phyloP scores from a whole-genome alignment of 192 early-diverging fungal genomes.

The Podila clonocystis region DNA sequence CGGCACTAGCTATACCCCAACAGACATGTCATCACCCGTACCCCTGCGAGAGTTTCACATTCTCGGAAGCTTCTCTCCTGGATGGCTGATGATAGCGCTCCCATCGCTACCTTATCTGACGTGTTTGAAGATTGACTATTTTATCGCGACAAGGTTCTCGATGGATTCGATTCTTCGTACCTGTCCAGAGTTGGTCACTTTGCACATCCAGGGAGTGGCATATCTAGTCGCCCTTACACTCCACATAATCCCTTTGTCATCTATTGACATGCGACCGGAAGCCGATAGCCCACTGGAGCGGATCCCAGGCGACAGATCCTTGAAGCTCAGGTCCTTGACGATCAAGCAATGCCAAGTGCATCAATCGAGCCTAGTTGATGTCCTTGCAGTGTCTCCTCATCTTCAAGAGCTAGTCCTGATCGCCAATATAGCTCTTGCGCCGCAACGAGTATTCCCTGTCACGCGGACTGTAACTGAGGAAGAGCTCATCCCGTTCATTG shows the following conservation, averaged over 20 bases:
- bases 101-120: neutral
- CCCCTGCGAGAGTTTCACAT: conserved; percentile 1
- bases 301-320: neutral
- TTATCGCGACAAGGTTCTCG: neutral
- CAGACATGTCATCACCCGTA: neutral
- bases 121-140: neutral
- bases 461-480: neutral
- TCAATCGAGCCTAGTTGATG: neutral
- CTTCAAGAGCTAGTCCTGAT: neutral
- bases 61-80: neutral
- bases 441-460: neutral
- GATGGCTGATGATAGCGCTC: neutral
- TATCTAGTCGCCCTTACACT: neutral
- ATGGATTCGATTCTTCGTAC: neutral
- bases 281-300: neutral
- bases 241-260: neutral
- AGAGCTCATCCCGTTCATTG: neutral
- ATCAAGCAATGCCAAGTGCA: neutral
- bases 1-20: neutral
- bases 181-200: neutral
- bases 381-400: neutral
- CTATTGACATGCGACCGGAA: neutral
- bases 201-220: neutral
- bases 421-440: neutral
- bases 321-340: neutral